These are phyloP conservation scores for Plasmodium billcollinsi DNA, from an alignment of 169 alveolate genomes.

Conservation along the genomic window DNA sequence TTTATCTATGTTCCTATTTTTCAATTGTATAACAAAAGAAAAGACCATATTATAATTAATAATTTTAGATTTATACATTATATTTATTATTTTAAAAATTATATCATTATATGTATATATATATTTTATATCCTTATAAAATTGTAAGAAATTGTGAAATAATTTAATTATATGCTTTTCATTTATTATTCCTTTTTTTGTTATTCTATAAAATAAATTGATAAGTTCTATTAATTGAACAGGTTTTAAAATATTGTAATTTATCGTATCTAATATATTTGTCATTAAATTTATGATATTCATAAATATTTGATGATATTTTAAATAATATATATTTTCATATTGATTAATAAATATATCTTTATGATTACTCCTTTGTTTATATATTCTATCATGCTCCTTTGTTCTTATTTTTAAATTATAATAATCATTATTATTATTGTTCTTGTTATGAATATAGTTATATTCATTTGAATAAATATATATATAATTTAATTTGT, in stretches of 20 bases:
- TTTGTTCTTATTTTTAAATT: slow-evolving; percentile 10
- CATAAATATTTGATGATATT: slow-evolving; percentile 43
- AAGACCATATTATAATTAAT: slow-evolving; percentile 6
- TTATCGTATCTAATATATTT: slow-evolving; percentile 4
- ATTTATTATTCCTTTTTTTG: slow-evolving; percentile 46
- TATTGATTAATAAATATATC: slow-evolving; percentile 13
- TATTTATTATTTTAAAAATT: slow-evolving; percentile 30
- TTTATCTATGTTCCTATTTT: background rate
- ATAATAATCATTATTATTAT: no score
- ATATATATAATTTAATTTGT: slow-evolving; percentile 51
- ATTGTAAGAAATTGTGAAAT: slow-evolving; percentile 1
- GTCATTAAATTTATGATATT: slow-evolving; percentile 18
- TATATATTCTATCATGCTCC: background rate
- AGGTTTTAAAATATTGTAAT: slow-evolving; percentile 13
- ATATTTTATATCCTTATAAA: background rate
- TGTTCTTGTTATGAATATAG: slow-evolving; percentile 3
- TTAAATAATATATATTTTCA: slow-evolving; percentile 42
- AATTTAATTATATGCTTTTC: slow-evolving; percentile 22
- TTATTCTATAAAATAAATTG: slow-evolving; percentile 2
- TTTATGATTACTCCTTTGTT: slow-evolving; percentile 7
- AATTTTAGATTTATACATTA: slow-evolving; percentile 67
- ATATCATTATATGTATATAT: background rate
- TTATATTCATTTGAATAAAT: slow-evolving; percentile 14
- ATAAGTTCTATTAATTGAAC: slow-evolving; percentile 15
- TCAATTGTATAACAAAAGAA: slow-evolving; percentile 1